A percentile compares a stretch with the other conserved stretches of the same genome.
These are phyloP conservation scores for Bacterosira constricta DNA, from an alignment of 108 stramenopile species.

Conservation along the genomic window DNA sequence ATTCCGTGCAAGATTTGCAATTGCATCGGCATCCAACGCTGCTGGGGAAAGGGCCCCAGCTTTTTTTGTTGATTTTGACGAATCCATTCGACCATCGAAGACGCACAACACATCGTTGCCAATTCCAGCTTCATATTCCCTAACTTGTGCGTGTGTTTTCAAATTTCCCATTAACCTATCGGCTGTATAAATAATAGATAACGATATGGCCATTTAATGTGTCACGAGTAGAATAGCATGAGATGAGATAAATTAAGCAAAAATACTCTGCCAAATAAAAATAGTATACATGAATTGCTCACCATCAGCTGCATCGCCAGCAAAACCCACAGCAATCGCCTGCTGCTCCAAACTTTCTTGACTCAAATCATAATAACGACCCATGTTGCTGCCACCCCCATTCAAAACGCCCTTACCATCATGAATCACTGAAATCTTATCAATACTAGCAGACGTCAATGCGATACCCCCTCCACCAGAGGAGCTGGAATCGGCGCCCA, in stretches of 20 bases:
- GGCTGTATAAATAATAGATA: conserved; percentile 10
- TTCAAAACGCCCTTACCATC: conserved; percentile 20
- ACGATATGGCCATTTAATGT: no score
- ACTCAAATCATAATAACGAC: background rate
- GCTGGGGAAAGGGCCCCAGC: background rate
- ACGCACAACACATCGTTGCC: conserved; percentile 64
- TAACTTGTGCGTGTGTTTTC: conserved; percentile 49
- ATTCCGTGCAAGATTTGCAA: conserved; percentile 65
- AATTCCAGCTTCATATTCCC: conserved; percentile 67
- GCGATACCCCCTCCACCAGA: conserved; percentile 53
- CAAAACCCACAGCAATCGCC: conserved; percentile 68
- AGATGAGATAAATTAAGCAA: background rate
- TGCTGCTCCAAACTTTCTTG: conserved; percentile 42
- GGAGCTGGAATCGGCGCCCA: conserved; percentile 74
- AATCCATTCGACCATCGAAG: conserved; percentile 19
- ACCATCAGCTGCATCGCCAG: conserved; percentile 71
- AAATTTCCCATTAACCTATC: conserved; percentile 66
- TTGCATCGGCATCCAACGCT: conserved; percentile 63
- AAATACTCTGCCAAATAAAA: background rate
- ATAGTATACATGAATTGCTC: no score
- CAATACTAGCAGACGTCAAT: conserved; percentile 66
- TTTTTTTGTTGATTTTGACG: background rate
- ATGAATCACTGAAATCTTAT: conserved; percentile 64
- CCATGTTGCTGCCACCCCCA: background rate
- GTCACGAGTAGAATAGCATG: no score